These are phyloP conservation scores for Fusarium multiceps DNA, from an alignment of 2,329 filamentous ascomycete species.

Conservation along the genomic window DNA sequence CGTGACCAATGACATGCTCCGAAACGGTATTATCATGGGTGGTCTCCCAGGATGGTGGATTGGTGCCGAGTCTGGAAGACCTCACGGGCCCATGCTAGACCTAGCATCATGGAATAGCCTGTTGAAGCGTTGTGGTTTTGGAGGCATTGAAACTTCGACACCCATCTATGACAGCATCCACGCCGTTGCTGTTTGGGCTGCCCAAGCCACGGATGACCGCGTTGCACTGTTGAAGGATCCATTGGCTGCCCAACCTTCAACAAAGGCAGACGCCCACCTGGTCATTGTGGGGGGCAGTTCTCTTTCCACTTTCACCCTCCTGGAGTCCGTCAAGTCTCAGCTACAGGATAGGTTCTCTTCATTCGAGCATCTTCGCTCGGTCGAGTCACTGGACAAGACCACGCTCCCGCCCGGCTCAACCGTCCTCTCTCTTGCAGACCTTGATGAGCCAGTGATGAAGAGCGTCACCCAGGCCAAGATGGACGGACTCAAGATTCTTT, in stretches of 20 bases:
- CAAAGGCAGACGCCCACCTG: not conserved
- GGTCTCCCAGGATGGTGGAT: slow-evolving; percentile 29
- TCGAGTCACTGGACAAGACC: not conserved
- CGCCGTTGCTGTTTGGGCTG: not conserved
- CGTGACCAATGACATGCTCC: slow-evolving; percentile 1
- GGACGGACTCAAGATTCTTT: not conserved
- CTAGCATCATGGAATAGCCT: slow-evolving; percentile 10
- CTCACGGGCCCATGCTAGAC: too few relatives aligned
- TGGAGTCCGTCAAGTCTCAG: not conserved
- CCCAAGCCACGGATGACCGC: not conserved
- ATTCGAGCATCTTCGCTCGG: fast-evolving
- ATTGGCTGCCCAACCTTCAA: not conserved
- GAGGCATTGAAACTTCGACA: not conserved
- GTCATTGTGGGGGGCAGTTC: not conserved
- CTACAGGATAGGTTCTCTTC: not conserved
- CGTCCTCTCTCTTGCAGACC: not conserved
- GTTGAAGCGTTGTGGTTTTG: slow-evolving; percentile 13
- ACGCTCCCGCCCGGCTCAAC: not conserved
- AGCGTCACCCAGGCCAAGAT: slow-evolving; percentile 4
- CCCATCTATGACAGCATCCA: not conserved
- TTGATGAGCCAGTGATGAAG: slow-evolving; percentile 1
- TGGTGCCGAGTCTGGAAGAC: not conserved
- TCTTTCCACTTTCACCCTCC: not conserved
- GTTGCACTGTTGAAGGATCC: not conserved
- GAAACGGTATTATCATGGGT: slow-evolving; percentile 1